Percentiles rank a stretch among this genome's conserved stretches.
These are phyloP conservation scores for Syzygium oleosum DNA, from an alignment of 345 rosid genomes.

Conservation along the genomic window DNA sequence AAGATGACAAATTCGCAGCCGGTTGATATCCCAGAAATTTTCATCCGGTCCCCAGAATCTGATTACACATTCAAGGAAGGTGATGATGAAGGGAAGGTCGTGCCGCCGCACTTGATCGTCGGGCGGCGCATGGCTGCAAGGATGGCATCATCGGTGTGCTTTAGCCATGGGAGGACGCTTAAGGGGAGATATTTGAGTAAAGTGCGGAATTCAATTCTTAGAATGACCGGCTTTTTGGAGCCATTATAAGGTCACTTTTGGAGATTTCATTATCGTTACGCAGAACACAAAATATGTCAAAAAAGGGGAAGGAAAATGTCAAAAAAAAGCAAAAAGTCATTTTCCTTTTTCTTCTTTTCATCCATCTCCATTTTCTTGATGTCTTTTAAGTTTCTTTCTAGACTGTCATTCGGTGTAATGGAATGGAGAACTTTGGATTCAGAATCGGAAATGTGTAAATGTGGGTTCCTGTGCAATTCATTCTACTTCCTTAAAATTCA, in stretches of 20 bases:
- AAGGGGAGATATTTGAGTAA: conserved; percentile 76
- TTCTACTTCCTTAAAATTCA: not conserved
- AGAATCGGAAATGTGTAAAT: not conserved
- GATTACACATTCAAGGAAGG: not conserved
- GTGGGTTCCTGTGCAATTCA: not conserved
- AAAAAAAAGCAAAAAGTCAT: not conserved
- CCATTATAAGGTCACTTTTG: conserved; percentile 6
- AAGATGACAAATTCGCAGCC: conserved; percentile 19
- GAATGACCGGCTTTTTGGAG: conserved; percentile 90
- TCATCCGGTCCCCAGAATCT: not conserved
- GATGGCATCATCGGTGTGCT: conserved; percentile 73
- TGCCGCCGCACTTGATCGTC: conserved; percentile 56
- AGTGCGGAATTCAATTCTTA: conserved; percentile 68
- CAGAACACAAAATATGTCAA: not conserved
- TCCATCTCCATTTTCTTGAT: not conserved
- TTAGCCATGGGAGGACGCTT: conserved; percentile 77
- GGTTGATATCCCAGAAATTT: conserved; percentile 12
- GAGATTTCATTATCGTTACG: not conserved
- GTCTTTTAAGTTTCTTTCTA: not conserved
- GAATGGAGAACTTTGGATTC: not conserved
- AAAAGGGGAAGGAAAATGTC: not conserved
- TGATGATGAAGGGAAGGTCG: conserved; percentile 13
- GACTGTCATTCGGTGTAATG: not conserved
- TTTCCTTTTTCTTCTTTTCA: not conserved
- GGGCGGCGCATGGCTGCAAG: conserved; percentile 34